Conservation (phyloP, 192 early-diverging fungal genomes). For the Coemansia sp. region DNA sequence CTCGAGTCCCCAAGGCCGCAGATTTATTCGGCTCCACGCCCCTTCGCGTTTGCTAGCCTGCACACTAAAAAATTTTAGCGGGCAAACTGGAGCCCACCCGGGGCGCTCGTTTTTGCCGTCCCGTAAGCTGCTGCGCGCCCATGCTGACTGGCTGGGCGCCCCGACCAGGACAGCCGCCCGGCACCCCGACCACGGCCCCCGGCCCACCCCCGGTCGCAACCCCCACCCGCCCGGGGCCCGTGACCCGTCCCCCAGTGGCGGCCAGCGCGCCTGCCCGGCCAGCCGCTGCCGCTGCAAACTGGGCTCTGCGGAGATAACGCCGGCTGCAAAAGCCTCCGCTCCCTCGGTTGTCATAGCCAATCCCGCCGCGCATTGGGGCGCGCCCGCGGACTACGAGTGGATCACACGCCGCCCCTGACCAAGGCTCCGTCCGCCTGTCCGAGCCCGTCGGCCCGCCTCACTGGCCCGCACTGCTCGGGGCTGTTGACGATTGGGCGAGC, state of each 20-base stretch:
- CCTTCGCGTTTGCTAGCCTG: conserved; percentile 14
- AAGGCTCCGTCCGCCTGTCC: not conserved
- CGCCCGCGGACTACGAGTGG: not conserved
- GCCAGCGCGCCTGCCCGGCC: not conserved
- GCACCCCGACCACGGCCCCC: not conserved
- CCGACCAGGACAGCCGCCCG: not conserved
- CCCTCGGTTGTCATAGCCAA: conserved; percentile 5
- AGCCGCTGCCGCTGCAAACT: conserved; percentile 7
- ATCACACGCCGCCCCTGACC: not conserved
- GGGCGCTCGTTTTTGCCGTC: not conserved
- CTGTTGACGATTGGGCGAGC: not conserved
- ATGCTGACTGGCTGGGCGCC: conserved; percentile 13
- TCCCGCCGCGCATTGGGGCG: conserved; percentile 5
- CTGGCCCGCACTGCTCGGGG: no score
- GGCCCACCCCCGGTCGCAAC: not conserved
- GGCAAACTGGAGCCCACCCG: not conserved
- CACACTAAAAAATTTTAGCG: conserved; percentile 10
- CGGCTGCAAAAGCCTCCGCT: conserved; percentile 13
- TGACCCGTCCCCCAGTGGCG: conserved; percentile 8
- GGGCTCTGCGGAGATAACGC: conserved; percentile 10
- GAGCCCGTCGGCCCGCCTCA: not conserved
- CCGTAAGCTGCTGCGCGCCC: conserved; percentile 1
- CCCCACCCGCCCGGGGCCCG: conserved; percentile 3
- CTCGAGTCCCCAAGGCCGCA: conserved; percentile 22
- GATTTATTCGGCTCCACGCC: conserved; percentile 37